Conservation (phyloP, 2,329 filamentous ascomycete species). For the Neurospora sp. region DNA sequence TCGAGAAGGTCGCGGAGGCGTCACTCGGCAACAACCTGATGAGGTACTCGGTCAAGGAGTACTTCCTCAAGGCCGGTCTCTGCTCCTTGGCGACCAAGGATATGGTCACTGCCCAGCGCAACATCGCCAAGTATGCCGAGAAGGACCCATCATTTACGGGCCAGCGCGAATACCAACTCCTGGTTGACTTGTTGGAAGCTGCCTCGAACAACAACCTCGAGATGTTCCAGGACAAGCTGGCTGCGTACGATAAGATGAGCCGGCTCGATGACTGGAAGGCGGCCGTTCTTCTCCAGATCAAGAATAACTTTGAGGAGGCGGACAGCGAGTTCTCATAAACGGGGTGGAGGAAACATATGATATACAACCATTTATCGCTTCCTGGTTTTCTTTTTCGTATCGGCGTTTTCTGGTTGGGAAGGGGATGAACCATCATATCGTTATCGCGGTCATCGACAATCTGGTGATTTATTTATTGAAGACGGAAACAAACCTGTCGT, state of each 20-base stretch:
- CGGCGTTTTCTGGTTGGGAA: constrained; percentile 1
- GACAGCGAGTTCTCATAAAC: constrained; percentile 27
- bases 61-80: constrained; percentile 87
- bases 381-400: constrained; percentile 7
- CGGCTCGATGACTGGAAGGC: constrained; percentile 98
- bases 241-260: constrained; percentile 83
- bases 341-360: background rate
- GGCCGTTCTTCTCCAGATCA: constrained; percentile 69
- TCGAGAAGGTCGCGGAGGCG: constrained; percentile 70
- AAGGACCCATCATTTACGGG: constrained; percentile 66
- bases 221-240: constrained; percentile 74
- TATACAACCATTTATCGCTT: background rate
- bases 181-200: constrained; percentile 65
- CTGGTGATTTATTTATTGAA: background rate
- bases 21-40: constrained; percentile 84
- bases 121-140: constrained; percentile 73
- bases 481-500: background rate
- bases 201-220: constrained; percentile 74
- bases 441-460: background rate
- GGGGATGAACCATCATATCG: background rate
- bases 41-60: constrained; percentile 91
- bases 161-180: constrained; percentile 71
- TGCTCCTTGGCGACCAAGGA: constrained; percentile 72
- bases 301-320: constrained; percentile 63
- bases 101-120: constrained; percentile 66